These are phyloP conservation scores for Metschnikowia arizonensis DNA, from an alignment of 805 yeast genomes.

Conservation along the genomic window DNA sequence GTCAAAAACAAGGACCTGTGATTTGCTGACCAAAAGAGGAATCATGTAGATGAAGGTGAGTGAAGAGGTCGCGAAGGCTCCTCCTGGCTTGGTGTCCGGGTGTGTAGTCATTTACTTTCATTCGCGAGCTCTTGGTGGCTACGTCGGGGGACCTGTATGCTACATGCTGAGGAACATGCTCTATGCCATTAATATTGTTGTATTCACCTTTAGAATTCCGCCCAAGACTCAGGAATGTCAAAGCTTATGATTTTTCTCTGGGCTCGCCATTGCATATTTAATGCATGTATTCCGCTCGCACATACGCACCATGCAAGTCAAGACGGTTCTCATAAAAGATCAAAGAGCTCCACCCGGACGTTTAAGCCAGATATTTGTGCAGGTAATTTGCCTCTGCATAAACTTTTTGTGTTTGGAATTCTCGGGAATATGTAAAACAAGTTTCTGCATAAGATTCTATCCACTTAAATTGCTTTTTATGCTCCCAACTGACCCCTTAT, in stretches of 20 bases:
- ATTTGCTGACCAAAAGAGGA: slow-evolving; percentile 18
- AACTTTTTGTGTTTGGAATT: no score
- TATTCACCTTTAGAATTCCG: not conserved
- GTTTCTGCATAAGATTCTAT: no score
- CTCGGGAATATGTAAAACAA: no score
- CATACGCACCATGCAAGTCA: not conserved
- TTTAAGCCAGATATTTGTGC: no score
- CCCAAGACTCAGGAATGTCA: not conserved
- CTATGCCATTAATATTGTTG: not conserved
- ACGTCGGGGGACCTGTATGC: not conserved
- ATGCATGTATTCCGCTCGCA: not conserved
- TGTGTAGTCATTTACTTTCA: no score
- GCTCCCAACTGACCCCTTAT: no score
- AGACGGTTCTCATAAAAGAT: not conserved
- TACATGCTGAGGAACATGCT: not conserved
- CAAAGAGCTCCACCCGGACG: not conserved
- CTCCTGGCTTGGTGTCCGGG: not conserved
- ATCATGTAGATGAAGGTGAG: slow-evolving; percentile 7
- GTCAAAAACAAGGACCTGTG: slow-evolving; percentile 54
- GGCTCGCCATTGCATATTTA: not conserved
- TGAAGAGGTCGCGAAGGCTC: not conserved
- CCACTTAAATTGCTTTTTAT: no score
- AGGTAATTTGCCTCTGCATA: no score
- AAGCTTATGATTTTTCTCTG: not conserved
- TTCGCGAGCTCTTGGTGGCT: no score